A percentile compares a stretch with the other conserved stretches of the same genome.
Evolutionary conservation across 1,284 basidiomycete species (phyloP).

Genomic region (Coriolopsis trogii): DNA sequence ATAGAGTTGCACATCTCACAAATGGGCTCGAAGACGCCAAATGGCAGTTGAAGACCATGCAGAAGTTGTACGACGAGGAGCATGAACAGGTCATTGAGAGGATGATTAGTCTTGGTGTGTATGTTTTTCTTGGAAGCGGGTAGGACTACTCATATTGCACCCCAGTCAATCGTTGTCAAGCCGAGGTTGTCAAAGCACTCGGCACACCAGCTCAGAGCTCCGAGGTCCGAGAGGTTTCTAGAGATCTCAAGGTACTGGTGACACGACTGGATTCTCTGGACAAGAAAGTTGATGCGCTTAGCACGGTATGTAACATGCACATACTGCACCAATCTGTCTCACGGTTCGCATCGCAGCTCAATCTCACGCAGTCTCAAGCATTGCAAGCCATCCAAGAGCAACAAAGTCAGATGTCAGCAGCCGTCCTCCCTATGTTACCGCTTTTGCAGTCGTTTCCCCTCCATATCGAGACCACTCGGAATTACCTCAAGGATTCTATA

Average conservation of each 20-base stretch:
- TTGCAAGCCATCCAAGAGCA: slow-evolving; percentile 61
- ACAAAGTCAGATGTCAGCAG: slow-evolving; percentile 50
- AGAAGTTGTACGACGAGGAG: slow-evolving; percentile 33
- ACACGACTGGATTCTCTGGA: slow-evolving; percentile 50
- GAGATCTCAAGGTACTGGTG: slow-evolving; percentile 39
- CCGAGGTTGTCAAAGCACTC: slow-evolving; percentile 56
- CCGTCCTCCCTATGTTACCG: slow-evolving; percentile 58
- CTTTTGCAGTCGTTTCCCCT: slow-evolving; percentile 57
- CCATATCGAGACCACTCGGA: slow-evolving; percentile 56
- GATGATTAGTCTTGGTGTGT: slow-evolving; percentile 40
- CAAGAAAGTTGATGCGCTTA: slow-evolving; percentile 58
- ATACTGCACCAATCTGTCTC: not conserved
- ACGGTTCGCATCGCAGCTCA: slow-evolving; percentile 23
- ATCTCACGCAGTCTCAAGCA: slow-evolving; percentile 48
- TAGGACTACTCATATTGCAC: not conserved
- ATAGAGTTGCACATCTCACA: slow-evolving; percentile 43
- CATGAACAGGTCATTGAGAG: slow-evolving; percentile 34
- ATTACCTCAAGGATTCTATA: slow-evolving; percentile 42
- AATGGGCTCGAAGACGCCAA: slow-evolving; percentile 32
- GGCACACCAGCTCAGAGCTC: slow-evolving; percentile 57
- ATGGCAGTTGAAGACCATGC: slow-evolving; percentile 31
- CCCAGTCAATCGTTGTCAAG: slow-evolving; percentile 63
- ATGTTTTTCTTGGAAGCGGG: slow-evolving; percentile 17
- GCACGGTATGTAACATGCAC: slow-evolving; percentile 41
- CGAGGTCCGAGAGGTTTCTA: slow-evolving; percentile 44